These are phyloP conservation scores for Quercus aquifolioides DNA, from an alignment of 306 rosid genomes.

Conservation along the genomic window DNA sequence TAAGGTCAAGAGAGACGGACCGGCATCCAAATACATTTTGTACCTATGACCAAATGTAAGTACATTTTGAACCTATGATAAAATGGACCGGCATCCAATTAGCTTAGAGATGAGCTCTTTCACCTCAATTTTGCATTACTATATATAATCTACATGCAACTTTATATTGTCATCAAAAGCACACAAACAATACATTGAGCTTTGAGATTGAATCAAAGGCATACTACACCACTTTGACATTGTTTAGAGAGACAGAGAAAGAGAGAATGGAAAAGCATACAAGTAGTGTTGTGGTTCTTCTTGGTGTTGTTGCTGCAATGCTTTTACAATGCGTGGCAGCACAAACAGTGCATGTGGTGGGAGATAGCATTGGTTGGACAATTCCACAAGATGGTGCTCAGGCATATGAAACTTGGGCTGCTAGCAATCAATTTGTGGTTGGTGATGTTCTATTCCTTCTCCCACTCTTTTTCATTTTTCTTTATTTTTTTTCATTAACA, in stretches of 20 bases:
- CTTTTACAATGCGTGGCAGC: slow-evolving; percentile 14
- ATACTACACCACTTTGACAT: no score
- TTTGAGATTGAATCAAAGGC: no score
- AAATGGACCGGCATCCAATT: no score
- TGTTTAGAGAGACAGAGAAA: no score
- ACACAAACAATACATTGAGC: no score
- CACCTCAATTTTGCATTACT: no score
- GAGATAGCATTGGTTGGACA: slow-evolving; percentile 29
- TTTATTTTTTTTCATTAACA: not conserved
- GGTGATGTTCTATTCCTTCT: slow-evolving; percentile 25
- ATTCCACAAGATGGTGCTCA: not conserved
- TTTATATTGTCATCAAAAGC: no score
- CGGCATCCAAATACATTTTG: no score
- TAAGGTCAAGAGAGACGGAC: no score
- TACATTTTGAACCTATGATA: not conserved
- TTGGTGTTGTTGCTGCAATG: slow-evolving; percentile 9
- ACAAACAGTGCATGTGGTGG: slow-evolving; percentile 29
- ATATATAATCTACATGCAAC: no score
- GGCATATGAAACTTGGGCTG: slow-evolving; percentile 36
- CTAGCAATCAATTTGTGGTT: not conserved
- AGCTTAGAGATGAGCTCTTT: no score
- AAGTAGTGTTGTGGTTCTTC: not conserved
- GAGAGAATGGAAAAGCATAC: not conserved
- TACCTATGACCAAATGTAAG: no score
- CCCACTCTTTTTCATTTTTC: not conserved